Conservation (phyloP, 116 monocot species). For the Trichopus zeylanicus region DNA sequence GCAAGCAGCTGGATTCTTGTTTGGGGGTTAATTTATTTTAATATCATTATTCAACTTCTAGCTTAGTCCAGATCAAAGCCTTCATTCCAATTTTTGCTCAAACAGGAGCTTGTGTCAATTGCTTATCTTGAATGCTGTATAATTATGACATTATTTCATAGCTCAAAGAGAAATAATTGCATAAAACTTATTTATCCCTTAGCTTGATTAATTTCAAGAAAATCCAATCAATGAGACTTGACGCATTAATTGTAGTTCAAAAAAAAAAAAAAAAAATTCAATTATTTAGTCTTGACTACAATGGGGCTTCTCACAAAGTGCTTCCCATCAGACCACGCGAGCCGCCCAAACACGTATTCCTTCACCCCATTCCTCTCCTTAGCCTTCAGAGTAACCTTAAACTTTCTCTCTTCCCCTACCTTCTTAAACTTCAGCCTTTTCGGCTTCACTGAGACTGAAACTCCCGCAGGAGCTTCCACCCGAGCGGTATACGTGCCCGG, state of each 20-base stretch:
- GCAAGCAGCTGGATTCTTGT: slow-evolving; percentile 79
- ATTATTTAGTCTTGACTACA: slow-evolving; percentile 5
- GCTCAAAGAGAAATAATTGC: too few relatives aligned
- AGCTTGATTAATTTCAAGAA: too few relatives aligned
- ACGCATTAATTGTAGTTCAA: too few relatives aligned
- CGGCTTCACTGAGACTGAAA: slow-evolving; percentile 13
- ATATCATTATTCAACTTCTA: too few relatives aligned
- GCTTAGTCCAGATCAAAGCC: too few relatives aligned
- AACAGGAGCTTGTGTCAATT: too few relatives aligned
- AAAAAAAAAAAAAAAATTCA: too few relatives aligned
- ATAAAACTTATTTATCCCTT: too few relatives aligned
- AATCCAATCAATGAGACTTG: too few relatives aligned
- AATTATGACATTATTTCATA: too few relatives aligned
- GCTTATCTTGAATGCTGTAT: too few relatives aligned
- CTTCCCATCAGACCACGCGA: slow-evolving; percentile 19
- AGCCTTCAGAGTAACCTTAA: slow-evolving; percentile 3
- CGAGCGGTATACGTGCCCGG: background rate
- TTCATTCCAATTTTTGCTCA: too few relatives aligned
- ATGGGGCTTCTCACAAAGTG: slow-evolving; percentile 30
- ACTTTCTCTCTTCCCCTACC: slow-evolving; percentile 18
- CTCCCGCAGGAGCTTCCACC: background rate
- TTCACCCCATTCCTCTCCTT: background rate
- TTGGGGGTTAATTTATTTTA: slow-evolving; percentile 61
- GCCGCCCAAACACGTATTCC: slow-evolving; percentile 17
- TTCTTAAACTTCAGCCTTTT: background rate